Percentiles rank a stretch among this genome's conserved stretches.
These are phyloP conservation scores for Hypoxylon sp. DNA, from an alignment of 2,329 filamentous ascomycete species.

Conservation along the genomic window DNA sequence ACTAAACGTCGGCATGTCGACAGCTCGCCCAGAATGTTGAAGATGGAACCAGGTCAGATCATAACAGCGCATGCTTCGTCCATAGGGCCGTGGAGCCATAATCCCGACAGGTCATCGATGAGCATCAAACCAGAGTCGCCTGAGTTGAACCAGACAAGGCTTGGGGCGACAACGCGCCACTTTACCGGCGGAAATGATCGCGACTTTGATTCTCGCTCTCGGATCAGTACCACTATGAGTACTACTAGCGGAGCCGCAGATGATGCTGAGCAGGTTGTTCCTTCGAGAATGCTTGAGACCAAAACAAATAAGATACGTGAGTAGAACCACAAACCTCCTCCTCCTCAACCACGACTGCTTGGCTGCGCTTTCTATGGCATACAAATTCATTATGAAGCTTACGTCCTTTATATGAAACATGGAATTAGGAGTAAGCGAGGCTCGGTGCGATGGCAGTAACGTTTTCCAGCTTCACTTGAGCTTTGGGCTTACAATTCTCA, in stretches of 20 bases:
- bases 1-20: conserved; percentile 54
- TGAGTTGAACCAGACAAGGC: conserved; percentile 40
- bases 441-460: neutral
- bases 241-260: conserved; percentile 62
- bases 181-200: conserved; percentile 41
- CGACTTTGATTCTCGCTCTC: conserved; percentile 52
- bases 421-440: neutral
- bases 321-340: conserved; percentile 44
- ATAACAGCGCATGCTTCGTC: conserved; percentile 40
- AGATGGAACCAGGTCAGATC: conserved; percentile 49
- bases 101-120: conserved; percentile 37
- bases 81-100: conserved; percentile 45
- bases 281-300: conserved; percentile 70
- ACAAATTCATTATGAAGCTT: neutral
- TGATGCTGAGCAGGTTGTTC: conserved; percentile 66
- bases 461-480: neutral
- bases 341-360: neutral
- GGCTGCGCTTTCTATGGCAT: neutral
- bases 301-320: conserved; percentile 66
- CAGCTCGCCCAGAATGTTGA: conserved; percentile 43
- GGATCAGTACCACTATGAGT: conserved; percentile 56
- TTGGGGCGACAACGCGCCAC: conserved; percentile 35
- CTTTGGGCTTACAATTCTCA: conserved; percentile 27
- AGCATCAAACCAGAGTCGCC: conserved; percentile 30
- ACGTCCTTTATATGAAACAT: neutral